Evolutionary conservation across 768 basidiomycete species (phyloP), one percentile per base, ranked within the genome.

Genomic region (Podaxis sp.): DNA sequence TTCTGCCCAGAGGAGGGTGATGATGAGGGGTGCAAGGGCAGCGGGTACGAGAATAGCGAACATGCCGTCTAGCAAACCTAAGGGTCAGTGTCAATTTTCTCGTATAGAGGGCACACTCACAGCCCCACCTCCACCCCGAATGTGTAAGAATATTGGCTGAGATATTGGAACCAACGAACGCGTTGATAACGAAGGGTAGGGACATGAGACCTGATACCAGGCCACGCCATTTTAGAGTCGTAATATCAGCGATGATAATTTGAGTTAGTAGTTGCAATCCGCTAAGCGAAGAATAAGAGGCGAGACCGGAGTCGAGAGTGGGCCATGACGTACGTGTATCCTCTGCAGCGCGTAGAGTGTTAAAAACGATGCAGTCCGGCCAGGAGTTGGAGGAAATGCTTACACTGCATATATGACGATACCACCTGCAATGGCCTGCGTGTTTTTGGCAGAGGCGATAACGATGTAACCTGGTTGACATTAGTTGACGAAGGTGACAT

Each of bases 41-140:
- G 72, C 74, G 0, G 85, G 85, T 17, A 86, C 75, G 30, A 88
- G 74, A 63, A 87, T 82, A 28, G 81, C 80, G 68, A 87, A 86
- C 81, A 84, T 84, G 24, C 78, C 82, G 62, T 85, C 82, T 84
- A 63, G 13, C 39, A 65, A 52, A 63, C 39, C 15, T 5, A 56
- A 13, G 13, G 15, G n/a, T 44, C 15, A 44, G 7, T 44, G 26
- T 51, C 22, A 22, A 3, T 26, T 12, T 28, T 51, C 22, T 6
- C 8, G 22, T 33, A 8, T 38, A 46, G 48, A 15, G 38, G 48
- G 59, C 54, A 63, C 54, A 82, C 85, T 52, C 68, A 85, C 85
- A 89, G 36, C 88, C 88, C 88, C 88, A 88, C 71, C 88, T 73
- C 88, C 88, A 89, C 6, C 84, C 82, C 24, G 76, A 73, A 28